Conservation (phyloP, 768 basidiomycete species). For the Collybia nuda region DNA sequence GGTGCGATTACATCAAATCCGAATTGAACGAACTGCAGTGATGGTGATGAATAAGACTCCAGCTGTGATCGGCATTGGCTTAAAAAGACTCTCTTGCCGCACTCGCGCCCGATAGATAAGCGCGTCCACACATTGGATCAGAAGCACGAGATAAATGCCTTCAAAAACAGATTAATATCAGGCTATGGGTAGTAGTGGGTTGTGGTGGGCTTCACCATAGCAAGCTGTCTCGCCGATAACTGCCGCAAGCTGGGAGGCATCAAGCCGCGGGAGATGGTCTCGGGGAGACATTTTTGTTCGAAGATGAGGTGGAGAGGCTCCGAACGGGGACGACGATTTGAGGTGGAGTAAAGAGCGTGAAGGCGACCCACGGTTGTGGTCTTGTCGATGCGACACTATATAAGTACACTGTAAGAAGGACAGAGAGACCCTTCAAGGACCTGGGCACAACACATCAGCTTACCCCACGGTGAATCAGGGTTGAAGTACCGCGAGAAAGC, state of each 20-base stretch:
- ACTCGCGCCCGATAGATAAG: constrained; percentile 12
- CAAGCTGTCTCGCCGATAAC: constrained; percentile 14
- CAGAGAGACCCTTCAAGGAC: too few relatives aligned
- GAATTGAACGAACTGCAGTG: constrained; percentile 10
- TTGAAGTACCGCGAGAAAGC: too few relatives aligned
- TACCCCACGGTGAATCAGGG: too few relatives aligned
- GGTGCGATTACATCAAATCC: background rate
- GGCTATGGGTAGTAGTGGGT: background rate
- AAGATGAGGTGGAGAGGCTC: constrained; percentile 5
- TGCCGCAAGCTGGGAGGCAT: constrained; percentile 18
- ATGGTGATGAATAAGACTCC: constrained; percentile 17
- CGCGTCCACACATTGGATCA: constrained; percentile 15
- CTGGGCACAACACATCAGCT: too few relatives aligned
- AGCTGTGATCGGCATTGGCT: constrained; percentile 19
- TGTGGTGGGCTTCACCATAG: constrained; percentile 9
- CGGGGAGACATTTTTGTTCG: constrained; percentile 16
- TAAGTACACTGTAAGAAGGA: too few relatives aligned
- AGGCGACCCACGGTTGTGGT: too few relatives aligned
- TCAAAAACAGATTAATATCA: background rate
- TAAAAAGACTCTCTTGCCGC: constrained; percentile 13
- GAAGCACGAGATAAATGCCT: constrained; percentile 18
- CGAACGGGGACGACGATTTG: background rate
- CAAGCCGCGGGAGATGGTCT: constrained; percentile 16
- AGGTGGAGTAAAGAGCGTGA: background rate
- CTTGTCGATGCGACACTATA: too few relatives aligned